A percentile compares a stretch with the other conserved stretches of the same genome.
Evolutionary conservation across 768 basidiomycete species (phyloP).

Genomic region (Postia placenta): DNA sequence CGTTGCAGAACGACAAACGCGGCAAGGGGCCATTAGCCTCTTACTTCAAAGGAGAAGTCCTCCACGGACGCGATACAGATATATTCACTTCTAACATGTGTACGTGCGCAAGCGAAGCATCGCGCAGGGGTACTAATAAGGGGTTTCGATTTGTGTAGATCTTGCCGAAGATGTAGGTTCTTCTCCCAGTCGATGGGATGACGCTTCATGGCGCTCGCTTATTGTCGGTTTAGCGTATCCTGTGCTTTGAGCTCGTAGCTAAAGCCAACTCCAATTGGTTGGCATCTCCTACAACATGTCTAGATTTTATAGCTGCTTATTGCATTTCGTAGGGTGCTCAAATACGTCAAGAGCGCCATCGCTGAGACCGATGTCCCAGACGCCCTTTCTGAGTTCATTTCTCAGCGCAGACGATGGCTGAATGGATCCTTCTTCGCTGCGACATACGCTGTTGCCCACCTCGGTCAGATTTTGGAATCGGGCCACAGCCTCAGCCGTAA

Average conservation of each 20-base stretch:
- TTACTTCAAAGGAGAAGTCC: slow-evolving; percentile 94
- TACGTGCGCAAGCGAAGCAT: no score
- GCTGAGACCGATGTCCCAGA: slow-evolving; percentile 96
- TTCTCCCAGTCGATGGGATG: not conserved
- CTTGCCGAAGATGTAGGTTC: slow-evolving; percentile 78
- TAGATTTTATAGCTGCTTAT: slow-evolving; percentile 8
- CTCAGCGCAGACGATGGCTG: slow-evolving; percentile 83
- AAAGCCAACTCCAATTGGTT: slow-evolving; percentile 77
- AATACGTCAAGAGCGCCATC: slow-evolving; percentile 91
- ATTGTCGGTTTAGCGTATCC: slow-evolving; percentile 52
- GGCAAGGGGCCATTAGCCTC: slow-evolving; percentile 88
- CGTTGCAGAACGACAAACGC: slow-evolving; percentile 75
- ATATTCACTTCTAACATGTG: slow-evolving; percentile 98
- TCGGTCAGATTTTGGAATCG: slow-evolving; percentile 70
- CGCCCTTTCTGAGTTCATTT: slow-evolving; percentile 87
- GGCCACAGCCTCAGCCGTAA: slow-evolving; percentile 81
- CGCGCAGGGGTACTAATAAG: no score
- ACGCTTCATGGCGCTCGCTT: not conserved
- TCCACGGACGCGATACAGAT: slow-evolving; percentile 80
- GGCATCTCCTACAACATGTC: slow-evolving; percentile 7
- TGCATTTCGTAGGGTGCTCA: slow-evolving; percentile 66
- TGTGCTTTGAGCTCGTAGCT: slow-evolving; percentile 77
- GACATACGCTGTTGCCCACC: slow-evolving; percentile 88
- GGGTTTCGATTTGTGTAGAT: slow-evolving; percentile 38
- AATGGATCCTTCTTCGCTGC: slow-evolving; percentile 95